Conservation (phyloP, 495 filamentous ascomycete species). For the Apiosordaria backusii region DNA sequence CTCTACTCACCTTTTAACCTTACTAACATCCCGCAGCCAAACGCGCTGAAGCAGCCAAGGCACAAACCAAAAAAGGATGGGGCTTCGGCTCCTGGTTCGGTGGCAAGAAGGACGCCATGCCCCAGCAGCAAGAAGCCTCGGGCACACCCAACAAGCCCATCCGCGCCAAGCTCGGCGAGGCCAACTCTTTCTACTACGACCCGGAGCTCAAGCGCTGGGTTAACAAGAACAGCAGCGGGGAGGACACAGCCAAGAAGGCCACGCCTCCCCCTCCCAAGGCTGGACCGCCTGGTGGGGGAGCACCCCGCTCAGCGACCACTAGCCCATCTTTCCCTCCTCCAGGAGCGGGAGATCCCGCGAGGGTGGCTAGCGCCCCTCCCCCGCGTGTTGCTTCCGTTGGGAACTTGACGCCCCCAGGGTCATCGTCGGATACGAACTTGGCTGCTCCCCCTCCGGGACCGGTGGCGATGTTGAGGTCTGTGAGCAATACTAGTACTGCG, state of each 20-base stretch:
- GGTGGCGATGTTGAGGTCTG: conserved; percentile 45
- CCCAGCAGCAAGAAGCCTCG: conserved; percentile 15
- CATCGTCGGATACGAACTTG: not conserved
- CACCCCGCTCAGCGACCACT: conserved; percentile 32
- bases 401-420: conserved; percentile 14
- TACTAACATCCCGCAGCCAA: conserved; percentile 34
- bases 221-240: conserved; percentile 82
- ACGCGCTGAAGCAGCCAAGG: conserved; percentile 38
- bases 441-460: conserved; percentile 30
- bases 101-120: conserved; percentile 57
- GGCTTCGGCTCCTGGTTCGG: conserved; percentile 78
- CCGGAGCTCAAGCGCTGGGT: conserved; percentile 94
- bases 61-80: conserved; percentile 70
- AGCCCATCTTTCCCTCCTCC: conserved; percentile 32
- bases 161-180: conserved; percentile 91
- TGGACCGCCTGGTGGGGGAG: not conserved
- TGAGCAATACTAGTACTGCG: conserved; percentile 38
- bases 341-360: conserved; percentile 18
- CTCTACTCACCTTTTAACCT: not conserved
- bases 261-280: conserved; percentile 50
- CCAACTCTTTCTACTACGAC: conserved; percentile 90
- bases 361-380: conserved; percentile 33
- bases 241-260: conserved; percentile 44
- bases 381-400: conserved; percentile 20
- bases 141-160: conserved; percentile 64